Evolutionary conservation across 202 grass and related monocot species (phyloP).

Genomic region (Saccharum hybrid): DNA sequence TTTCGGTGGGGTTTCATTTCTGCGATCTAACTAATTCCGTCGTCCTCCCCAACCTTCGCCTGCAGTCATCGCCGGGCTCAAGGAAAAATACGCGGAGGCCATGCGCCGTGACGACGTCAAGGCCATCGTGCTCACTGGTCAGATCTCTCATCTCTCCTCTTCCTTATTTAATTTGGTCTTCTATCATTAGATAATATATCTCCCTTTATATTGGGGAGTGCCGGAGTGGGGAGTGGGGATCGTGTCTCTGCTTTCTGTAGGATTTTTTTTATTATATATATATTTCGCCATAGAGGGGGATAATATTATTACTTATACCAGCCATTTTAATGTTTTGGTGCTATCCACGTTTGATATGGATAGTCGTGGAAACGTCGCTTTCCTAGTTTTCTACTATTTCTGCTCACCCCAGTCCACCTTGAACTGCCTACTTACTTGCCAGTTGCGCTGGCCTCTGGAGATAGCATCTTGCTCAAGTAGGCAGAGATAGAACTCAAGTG

Average conservation of each 20-base stretch:
- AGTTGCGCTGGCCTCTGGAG: neutral
- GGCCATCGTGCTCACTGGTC: conserved; percentile 93
- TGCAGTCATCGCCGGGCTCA: conserved; percentile 79
- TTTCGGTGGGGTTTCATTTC: neutral
- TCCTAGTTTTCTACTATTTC: conserved; percentile 3
- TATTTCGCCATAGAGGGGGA: neutral
- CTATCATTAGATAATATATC: no score
- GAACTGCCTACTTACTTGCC: neutral
- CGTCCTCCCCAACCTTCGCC: neutral
- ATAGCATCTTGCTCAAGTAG: neutral
- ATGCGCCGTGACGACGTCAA: conserved; percentile 74
- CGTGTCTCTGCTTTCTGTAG: neutral
- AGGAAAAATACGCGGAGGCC: conserved; percentile 86
- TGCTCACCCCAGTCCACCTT: conserved; percentile 12
- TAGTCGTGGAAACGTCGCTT: neutral
- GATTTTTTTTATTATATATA: neutral
- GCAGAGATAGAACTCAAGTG: neutral
- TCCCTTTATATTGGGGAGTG: neutral
- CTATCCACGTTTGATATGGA: neutral
- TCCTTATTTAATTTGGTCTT: neutral
- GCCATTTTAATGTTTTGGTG: neutral
- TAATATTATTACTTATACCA: neutral
- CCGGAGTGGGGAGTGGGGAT: neutral
- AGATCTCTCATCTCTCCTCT: conserved; percentile 17
- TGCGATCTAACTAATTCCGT: neutral